Percentiles rank a stretch among this genome's conserved stretches.
These are phyloP conservation scores for Ogataea nonfermentans DNA, from an alignment of 805 yeast genomes.

Conservation along the genomic window DNA sequence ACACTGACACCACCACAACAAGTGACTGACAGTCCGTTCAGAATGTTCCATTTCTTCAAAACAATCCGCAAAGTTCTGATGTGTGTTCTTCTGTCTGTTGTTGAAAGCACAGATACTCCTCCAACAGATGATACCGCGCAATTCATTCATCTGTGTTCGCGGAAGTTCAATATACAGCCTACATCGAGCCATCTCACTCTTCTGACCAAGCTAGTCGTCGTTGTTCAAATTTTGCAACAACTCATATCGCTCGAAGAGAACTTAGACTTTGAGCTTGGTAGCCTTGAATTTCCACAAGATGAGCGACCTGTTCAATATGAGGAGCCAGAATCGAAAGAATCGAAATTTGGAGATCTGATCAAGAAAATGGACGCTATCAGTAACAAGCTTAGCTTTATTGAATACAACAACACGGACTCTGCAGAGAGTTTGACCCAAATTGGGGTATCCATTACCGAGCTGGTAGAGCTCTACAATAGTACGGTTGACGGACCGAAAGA, in stretches of 20 bases:
- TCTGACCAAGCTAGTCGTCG: conserved; percentile 16
- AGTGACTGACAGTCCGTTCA: conserved; percentile 17
- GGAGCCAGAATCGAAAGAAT: conserved; percentile 25
- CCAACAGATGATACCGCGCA: conserved; percentile 8
- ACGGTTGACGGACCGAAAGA: conserved; percentile 1
- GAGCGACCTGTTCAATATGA: conserved; percentile 7
- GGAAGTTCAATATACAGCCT: conserved; percentile 20
- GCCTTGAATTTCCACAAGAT: conserved; percentile 1
- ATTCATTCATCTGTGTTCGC: conserved; percentile 14
- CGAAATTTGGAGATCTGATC: conserved; percentile 16
- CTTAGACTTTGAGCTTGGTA: conserved; percentile 17
- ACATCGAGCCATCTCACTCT: conserved; percentile 1
- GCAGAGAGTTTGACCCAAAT: conserved; percentile 12
- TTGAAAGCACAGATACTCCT: conserved; percentile 13
- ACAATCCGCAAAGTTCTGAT: conserved; percentile 23
- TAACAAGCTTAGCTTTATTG: conserved; percentile 22
- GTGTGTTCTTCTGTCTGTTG: conserved; percentile 24
- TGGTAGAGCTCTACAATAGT: conserved; percentile 16
- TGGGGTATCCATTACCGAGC: conserved; percentile 14
- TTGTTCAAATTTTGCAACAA: conserved; percentile 16
- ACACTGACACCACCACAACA: conserved; percentile 8
- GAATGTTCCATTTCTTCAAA: conserved; percentile 18
- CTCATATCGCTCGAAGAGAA: conserved; percentile 12
- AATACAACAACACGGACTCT: conserved; percentile 19
- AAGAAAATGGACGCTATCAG: conserved; percentile 19